Conservation (phyloP, 1,139 yeast species). For the Geotrichum restrictum region DNA sequence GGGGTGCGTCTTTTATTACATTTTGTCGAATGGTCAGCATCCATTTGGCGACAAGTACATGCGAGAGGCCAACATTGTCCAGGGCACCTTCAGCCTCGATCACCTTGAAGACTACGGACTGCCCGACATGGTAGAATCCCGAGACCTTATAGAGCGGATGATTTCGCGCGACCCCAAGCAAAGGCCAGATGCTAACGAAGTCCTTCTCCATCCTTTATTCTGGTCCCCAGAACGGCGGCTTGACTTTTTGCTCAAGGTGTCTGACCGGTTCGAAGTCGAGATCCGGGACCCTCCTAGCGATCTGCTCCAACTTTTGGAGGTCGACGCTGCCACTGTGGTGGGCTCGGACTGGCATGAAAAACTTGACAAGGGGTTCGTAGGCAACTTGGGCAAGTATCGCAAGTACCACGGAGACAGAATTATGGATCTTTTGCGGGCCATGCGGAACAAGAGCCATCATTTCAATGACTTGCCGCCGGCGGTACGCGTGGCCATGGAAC, state of each 20-base stretch:
- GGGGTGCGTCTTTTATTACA: conserved; percentile 91
- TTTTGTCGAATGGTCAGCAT: conserved; percentile 79
- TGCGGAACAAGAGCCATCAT: conserved; percentile 90
- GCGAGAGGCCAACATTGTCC: conserved; percentile 84
- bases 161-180: conserved; percentile 58
- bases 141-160: conserved; percentile 70
- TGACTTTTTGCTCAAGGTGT: conserved; percentile 77
- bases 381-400: conserved; percentile 83
- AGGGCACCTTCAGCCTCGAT: conserved; percentile 59
- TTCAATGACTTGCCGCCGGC: conserved; percentile 78
- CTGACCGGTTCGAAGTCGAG: conserved; percentile 88
- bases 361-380: conserved; percentile 67
- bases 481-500: conserved; percentile 58
- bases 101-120: conserved; percentile 42
- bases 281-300: conserved; percentile 81
- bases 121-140: conserved; percentile 58
- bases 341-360: conserved; percentile 73
- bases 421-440: conserved; percentile 81
- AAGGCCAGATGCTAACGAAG: conserved; percentile 69
- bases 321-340: conserved; percentile 50
- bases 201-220: conserved; percentile 81
- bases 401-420: conserved; percentile 75
- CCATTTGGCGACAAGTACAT: conserved; percentile 89
- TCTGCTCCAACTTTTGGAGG: conserved; percentile 58
- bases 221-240: conserved; percentile 76